Percentiles rank a stretch among this genome's conserved stretches.
These are phyloP conservation scores for Pulveroboletus frians DNA, from an alignment of 768 basidiomycete species.

Conservation along the genomic window DNA sequence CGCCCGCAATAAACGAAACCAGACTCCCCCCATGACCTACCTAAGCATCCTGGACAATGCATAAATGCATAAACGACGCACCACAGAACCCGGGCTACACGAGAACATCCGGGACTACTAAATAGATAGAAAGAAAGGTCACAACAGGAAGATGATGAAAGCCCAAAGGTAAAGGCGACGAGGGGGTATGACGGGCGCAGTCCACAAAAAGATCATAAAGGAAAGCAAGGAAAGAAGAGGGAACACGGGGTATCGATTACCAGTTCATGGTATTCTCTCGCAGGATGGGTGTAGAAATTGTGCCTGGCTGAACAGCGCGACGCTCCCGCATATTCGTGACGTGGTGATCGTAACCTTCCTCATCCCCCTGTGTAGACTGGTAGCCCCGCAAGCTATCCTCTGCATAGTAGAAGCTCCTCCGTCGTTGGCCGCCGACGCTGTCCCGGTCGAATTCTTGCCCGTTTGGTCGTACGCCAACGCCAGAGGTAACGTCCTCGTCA, in stretches of 20 bases:
- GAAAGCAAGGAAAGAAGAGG: background rate
- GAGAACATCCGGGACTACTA: conserved; percentile 3
- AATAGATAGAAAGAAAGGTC: background rate
- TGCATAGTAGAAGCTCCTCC: conserved; percentile 81
- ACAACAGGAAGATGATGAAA: conserved; percentile 2
- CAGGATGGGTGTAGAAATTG: conserved; percentile 73
- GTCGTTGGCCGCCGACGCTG: conserved; percentile 63
- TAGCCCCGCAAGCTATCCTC: conserved; percentile 74
- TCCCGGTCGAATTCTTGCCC: conserved; percentile 78
- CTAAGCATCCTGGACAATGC: conserved; percentile 19
- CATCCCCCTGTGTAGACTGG: conserved; percentile 36
- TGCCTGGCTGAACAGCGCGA: conserved; percentile 50
- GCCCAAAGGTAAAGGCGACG: too few species aligned
- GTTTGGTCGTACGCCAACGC: conserved; percentile 46
- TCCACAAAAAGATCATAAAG: conserved; percentile 7
- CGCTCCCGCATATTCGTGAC: conserved; percentile 48
- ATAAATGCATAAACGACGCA: conserved; percentile 24
- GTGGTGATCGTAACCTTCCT: conserved; percentile 34
- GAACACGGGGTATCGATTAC: conserved; percentile 35
- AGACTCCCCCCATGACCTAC: conserved; percentile 14
- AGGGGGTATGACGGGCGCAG: conserved; percentile 13
- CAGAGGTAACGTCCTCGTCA: conserved; percentile 37
- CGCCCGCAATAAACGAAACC: conserved; percentile 3
- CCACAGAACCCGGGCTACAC: conserved; percentile 17
- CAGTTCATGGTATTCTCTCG: conserved; percentile 84